Evolutionary conservation across 345 rosid genomes (phyloP).

Genomic region (Dipteronia sinensis): DNA sequence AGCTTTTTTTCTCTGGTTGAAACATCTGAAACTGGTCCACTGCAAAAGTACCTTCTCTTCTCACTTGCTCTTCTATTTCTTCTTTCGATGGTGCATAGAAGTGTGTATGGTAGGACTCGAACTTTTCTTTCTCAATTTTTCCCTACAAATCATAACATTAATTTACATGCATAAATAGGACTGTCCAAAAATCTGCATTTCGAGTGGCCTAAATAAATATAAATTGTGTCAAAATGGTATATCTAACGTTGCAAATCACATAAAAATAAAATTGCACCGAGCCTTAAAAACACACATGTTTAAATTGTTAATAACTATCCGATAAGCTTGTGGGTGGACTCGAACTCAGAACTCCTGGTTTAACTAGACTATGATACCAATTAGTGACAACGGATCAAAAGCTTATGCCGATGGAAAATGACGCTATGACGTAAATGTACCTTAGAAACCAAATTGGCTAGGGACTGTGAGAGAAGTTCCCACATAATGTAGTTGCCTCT

Average conservation of each 20-base stretch:
- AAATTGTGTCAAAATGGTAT: no score
- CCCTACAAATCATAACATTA: slow-evolving; percentile 43
- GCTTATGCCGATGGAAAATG: no score
- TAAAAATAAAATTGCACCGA: no score
- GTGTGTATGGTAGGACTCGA: slow-evolving; percentile 71
- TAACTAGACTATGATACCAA: no score
- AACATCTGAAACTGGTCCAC: slow-evolving; percentile 54
- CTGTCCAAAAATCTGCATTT: no score
- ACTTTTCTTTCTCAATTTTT: slow-evolving; percentile 59
- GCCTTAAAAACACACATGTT: no score
- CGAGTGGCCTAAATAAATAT: no score
- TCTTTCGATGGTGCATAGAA: slow-evolving; percentile 72
- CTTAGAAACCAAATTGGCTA: slow-evolving; percentile 53
- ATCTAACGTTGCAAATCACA: no score
- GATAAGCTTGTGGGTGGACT: no score
- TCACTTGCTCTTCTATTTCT: slow-evolving; percentile 68
- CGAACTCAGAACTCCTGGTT: no score
- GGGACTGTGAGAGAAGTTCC: slow-evolving; percentile 67
- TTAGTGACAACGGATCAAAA: no score
- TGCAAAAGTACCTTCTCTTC: slow-evolving; percentile 59
- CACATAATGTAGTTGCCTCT: slow-evolving; percentile 87
- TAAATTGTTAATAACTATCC: no score
- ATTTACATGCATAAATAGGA: background rate
- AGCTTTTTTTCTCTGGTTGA: slow-evolving; percentile 37
- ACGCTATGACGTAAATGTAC: slow-evolving; percentile 21